Evolutionary conservation across 441 rosid genomes (phyloP).

Genomic region (Euphorbia neoarborescens): DNA sequence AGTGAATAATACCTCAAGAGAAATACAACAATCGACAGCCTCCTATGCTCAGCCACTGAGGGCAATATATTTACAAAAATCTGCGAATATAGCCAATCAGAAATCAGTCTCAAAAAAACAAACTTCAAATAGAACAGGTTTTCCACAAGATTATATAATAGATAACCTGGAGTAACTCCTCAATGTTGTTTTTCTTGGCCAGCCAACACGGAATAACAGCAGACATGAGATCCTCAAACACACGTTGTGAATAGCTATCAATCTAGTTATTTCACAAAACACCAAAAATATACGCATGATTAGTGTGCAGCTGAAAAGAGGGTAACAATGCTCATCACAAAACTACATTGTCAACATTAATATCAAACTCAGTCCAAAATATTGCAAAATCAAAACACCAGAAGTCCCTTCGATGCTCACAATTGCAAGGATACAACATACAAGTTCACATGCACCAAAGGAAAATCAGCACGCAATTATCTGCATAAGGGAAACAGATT

Average conservation of each 20-base stretch:
- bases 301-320: conserved; percentile 1
- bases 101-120: conserved; percentile 10
- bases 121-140: conserved; percentile 1
- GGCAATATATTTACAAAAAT: conserved; percentile 76
- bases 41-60: conserved; percentile 70
- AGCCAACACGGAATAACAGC: conserved; percentile 83
- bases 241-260: conserved; percentile 68
- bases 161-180: conserved; percentile 67
- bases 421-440: background rate
- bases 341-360: background rate
- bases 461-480: background rate
- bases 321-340: background rate
- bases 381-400: background rate
- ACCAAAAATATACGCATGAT: background rate
- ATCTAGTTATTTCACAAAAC: conserved; percentile 34
- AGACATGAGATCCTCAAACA: conserved; percentile 77
- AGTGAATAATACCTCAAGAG: conserved; percentile 56
- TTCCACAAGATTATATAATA: conserved; percentile 10
- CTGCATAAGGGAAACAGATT: conserved; percentile 11
- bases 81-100: conserved; percentile 37
- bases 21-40: conserved; percentile 63
- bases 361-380: background rate
- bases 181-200: conserved; percentile 45
- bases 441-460: background rate
- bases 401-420: background rate